phyloP scores from a whole-genome alignment of 139 green algal species.

The Pycnococcus provasolii region DNA sequence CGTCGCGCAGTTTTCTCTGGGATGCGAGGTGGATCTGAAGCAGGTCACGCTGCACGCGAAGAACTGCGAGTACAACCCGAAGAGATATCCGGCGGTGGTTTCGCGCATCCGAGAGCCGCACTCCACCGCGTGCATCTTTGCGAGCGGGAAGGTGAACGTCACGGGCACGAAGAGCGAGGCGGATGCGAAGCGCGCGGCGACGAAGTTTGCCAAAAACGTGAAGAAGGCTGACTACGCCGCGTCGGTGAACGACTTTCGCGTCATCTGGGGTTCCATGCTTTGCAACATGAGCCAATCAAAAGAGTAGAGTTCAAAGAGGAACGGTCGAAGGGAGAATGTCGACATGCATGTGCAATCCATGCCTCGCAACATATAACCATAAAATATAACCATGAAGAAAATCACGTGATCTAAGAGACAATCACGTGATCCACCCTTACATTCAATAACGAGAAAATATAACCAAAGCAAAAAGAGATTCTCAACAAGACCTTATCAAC shows the following conservation, averaged over 20 bases:
- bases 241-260: constrained; percentile 90
- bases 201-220: constrained; percentile 88
- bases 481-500: too few species aligned
- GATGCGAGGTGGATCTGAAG: constrained; percentile 87
- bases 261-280: constrained; percentile 97
- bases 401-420: constrained; percentile 95
- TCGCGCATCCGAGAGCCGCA: constrained; percentile 97
- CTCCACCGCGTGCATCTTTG: constrained; percentile 96
- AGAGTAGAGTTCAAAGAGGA: constrained; percentile 59
- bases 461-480: too few species aligned
- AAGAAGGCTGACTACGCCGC: constrained; percentile 74
- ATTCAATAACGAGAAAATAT: too few species aligned
- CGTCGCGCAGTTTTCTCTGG: constrained; percentile 93
- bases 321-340: constrained; percentile 82
- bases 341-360: constrained; percentile 99
- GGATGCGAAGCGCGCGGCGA: constrained; percentile 45
- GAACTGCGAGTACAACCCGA: constrained; percentile 99
- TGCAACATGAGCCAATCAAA: constrained; percentile 95
- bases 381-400: constrained; percentile 75
- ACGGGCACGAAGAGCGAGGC: constrained; percentile 85
- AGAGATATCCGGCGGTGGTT: constrained; percentile 97
- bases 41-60: constrained; percentile 86
- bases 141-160: constrained; percentile 91
- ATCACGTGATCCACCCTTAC: too few species aligned
- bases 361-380: constrained; percentile 31